Percentiles rank a stretch among this genome's conserved stretches.
These are phyloP conservation scores for Dactylonectria macrodidyma DNA, from an alignment of 2,329 filamentous ascomycete species.

Conservation along the genomic window DNA sequence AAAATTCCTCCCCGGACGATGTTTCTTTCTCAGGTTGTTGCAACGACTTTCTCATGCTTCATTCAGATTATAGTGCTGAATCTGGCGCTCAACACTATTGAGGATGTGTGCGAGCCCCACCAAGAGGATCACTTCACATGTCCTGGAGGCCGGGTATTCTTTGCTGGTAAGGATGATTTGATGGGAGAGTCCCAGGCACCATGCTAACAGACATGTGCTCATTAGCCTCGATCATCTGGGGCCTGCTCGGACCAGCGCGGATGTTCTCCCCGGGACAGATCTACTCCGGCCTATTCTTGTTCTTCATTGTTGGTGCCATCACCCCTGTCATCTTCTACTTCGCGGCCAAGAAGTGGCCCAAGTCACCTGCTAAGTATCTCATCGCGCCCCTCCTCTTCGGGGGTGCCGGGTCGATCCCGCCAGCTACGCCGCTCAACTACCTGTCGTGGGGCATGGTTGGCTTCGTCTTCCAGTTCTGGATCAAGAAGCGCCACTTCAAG, in stretches of 20 bases:
- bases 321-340: constrained; percentile 68
- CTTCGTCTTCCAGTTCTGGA: constrained; percentile 77
- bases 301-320: constrained; percentile 71
- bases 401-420: constrained; percentile 70
- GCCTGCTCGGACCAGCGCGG: constrained; percentile 73
- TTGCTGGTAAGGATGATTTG: constrained; percentile 62
- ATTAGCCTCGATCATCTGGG: constrained; percentile 76
- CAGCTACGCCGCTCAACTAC: constrained; percentile 82
- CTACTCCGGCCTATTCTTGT: constrained; percentile 72
- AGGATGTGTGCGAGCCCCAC: constrained; percentile 72
- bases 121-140: constrained; percentile 74
- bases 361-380: constrained; percentile 65
- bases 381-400: constrained; percentile 77
- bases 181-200: background rate
- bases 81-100: constrained; percentile 72
- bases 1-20: constrained; percentile 77
- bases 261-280: constrained; percentile 76
- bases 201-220: constrained; percentile 22
- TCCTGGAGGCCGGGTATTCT: constrained; percentile 75
- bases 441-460: constrained; percentile 82
- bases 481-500: constrained; percentile 73
- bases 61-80: constrained; percentile 78
- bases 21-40: constrained; percentile 76
- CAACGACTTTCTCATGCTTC: constrained; percentile 76
- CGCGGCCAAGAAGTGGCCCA: constrained; percentile 64